These are phyloP conservation scores for Penicillium hordei DNA, from an alignment of 2,329 filamentous ascomycete species.

Conservation along the genomic window DNA sequence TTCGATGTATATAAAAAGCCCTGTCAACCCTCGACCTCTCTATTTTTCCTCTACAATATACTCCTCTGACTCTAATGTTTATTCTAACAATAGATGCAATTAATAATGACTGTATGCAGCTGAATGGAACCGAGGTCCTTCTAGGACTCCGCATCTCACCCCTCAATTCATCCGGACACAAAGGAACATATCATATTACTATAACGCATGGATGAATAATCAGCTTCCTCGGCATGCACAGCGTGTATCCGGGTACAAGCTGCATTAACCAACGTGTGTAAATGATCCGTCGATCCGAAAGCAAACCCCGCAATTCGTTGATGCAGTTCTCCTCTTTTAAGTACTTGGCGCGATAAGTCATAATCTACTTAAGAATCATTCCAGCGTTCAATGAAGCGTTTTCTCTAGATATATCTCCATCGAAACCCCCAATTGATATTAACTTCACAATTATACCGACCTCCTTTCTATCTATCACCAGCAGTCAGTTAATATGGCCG, in stretches of 20 bases:
- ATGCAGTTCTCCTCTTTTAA: background rate
- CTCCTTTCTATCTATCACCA: background rate
- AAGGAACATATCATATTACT: background rate
- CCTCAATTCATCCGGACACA: background rate
- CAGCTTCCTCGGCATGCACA: background rate
- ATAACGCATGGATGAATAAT: background rate
- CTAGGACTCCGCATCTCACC: background rate
- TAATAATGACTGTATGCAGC: background rate
- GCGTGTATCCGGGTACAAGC: background rate
- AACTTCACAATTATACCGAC: background rate
- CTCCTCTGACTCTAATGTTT: background rate
- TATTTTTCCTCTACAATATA: background rate
- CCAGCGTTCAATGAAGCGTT: background rate
- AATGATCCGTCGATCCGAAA: background rate
- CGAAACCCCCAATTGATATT: background rate
- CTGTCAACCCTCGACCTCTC: background rate
- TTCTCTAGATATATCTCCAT: background rate
- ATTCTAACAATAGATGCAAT: background rate
- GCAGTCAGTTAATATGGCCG: constrained; percentile 31
- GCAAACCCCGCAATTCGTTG: background rate
- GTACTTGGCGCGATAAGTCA: background rate
- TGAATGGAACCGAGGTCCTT: background rate
- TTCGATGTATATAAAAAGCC: background rate
- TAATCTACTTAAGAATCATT: background rate
- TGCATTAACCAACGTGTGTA: background rate